Evolutionary conservation across 2,329 filamentous ascomycete species (phyloP), one percentile per base, ranked within the genome.

Genomic region (Tolypocladium ovalisporum): DNA sequence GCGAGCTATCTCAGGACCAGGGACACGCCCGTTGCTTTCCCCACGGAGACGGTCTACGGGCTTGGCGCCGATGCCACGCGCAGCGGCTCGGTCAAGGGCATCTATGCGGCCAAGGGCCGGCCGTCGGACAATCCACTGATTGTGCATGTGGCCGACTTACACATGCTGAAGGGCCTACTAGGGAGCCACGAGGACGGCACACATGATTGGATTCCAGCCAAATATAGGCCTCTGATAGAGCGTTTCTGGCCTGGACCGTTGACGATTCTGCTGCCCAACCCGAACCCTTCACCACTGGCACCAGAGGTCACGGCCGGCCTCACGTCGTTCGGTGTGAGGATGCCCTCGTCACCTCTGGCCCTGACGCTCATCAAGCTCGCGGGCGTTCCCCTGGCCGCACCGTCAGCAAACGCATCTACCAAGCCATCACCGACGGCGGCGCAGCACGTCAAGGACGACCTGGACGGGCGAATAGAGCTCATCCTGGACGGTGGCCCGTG

Each of bases 41-140:
- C 94, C 0, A 99, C 94, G 0, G 94, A 99, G 74, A 99, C 94
- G 0, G 94, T 99, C 0, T 99, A 99, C 70, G 94, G 94, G 0
- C 80, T 99, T 9, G 94, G 91, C n/a, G 94, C 94, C 17, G 94
- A 97, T 74, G 94, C 94, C 13, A 97, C 92, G 32, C 83, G 90
- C 65, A 90, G 86, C 66, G 78, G 76, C 29, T 88, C 93, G 2
- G 93, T 97, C 8, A 85, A 81, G 67, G 92, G 91, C n/a, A 99
- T 99, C 63, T 99, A 94, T 71, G 79, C 83, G 27, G 91, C 90
- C 55, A 99, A 99, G 74, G 88, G 90, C 57, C 78, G 94, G 57
- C 94, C 94, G 4, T 88, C 88, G 8, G 94, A 99, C 69, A 99
- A 99, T 70, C 94, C 94, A 22, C 82, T 99, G 58, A 99, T 99